Conservation (phyloP, 306 rosid species). For the Medicago truncatula region DNA sequence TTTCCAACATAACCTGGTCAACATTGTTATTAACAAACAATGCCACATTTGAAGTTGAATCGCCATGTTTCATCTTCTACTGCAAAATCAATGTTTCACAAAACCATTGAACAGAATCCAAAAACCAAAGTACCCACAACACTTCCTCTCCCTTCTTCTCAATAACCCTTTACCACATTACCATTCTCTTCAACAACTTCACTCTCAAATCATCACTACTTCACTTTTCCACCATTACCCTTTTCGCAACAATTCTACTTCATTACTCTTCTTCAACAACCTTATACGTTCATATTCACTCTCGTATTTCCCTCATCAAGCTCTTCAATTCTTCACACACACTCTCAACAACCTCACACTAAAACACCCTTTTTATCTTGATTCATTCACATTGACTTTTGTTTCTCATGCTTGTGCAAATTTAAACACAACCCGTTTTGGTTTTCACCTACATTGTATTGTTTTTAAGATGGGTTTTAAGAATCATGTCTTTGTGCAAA, state of each 20-base stretch:
- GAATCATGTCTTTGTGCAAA: slow-evolving; percentile 64
- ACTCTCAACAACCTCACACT: slow-evolving; percentile 24
- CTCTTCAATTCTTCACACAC: slow-evolving; percentile 49
- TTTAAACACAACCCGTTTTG: slow-evolving; percentile 30
- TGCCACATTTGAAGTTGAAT: slow-evolving; percentile 39
- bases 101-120: background rate
- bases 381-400: slow-evolving; percentile 64
- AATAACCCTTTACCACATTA: slow-evolving; percentile 45
- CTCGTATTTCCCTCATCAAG: slow-evolving; percentile 47
- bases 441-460: slow-evolving; percentile 65
- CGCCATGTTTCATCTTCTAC: slow-evolving; percentile 16
- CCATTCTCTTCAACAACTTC: slow-evolving; percentile 54
- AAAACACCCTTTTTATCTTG: slow-evolving; percentile 42
- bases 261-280: slow-evolving; percentile 58
- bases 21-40: background rate
- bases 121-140: slow-evolving; percentile 23
- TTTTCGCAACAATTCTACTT: slow-evolving; percentile 20
- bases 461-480: slow-evolving; percentile 66
- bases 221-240: slow-evolving; percentile 48
- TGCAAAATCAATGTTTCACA: slow-evolving; percentile 6
- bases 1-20: background rate
- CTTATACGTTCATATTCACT: slow-evolving; percentile 56
- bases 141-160: slow-evolving; percentile 59
- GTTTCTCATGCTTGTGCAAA: slow-evolving; percentile 62
- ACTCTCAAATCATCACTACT: slow-evolving; percentile 61